phyloP scores from a whole-genome alignment of 805 yeast genomes.

The Jamesozyma piceae region DNA sequence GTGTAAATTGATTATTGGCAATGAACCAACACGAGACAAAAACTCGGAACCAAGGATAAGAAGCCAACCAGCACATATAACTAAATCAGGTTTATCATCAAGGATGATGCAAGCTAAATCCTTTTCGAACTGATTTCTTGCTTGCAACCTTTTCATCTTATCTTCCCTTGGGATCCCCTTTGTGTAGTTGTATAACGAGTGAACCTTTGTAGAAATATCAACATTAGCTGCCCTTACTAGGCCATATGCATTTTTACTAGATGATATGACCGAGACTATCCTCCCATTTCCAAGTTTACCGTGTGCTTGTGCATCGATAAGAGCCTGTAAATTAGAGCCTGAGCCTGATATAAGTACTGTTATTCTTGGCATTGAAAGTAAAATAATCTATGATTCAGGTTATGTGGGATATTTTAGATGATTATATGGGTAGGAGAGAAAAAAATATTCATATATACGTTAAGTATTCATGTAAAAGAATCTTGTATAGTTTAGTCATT shows the following conservation, averaged over 20 bases:
- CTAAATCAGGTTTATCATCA: slow-evolving; percentile 61
- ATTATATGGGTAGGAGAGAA: too few relatives aligned
- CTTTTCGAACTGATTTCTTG: slow-evolving; percentile 62
- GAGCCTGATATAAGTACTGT: slow-evolving; percentile 84
- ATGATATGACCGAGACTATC: slow-evolving; percentile 75
- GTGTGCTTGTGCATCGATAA: slow-evolving; percentile 59
- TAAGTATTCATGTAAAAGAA: too few relatives aligned
- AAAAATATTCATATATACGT: too few relatives aligned
- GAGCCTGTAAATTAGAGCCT: slow-evolving; percentile 92
- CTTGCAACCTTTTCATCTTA: slow-evolving; percentile 43
- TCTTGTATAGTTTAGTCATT: too few relatives aligned
- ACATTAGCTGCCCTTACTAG: slow-evolving; percentile 66
- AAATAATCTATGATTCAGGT: too few relatives aligned
- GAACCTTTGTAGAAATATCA: slow-evolving; percentile 61
- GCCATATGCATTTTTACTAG: slow-evolving; percentile 81
- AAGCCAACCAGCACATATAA: slow-evolving; percentile 99
- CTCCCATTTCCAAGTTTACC: slow-evolving; percentile 37
- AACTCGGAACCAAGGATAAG: slow-evolving; percentile 75
- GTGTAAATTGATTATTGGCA: slow-evolving; percentile 85
- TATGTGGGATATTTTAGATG: too few relatives aligned
- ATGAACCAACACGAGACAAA: slow-evolving; percentile 51
- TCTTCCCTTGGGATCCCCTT: slow-evolving; percentile 65
- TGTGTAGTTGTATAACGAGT: slow-evolving; percentile 64
- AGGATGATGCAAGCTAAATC: slow-evolving; percentile 69
- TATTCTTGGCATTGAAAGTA: slow-evolving; percentile 26